Percentiles rank a stretch among this genome's conserved stretches.
Conservation (phyloP, 2,329 filamentous ascomycete genomes). For the Fusarium praegraminearum region DNA sequence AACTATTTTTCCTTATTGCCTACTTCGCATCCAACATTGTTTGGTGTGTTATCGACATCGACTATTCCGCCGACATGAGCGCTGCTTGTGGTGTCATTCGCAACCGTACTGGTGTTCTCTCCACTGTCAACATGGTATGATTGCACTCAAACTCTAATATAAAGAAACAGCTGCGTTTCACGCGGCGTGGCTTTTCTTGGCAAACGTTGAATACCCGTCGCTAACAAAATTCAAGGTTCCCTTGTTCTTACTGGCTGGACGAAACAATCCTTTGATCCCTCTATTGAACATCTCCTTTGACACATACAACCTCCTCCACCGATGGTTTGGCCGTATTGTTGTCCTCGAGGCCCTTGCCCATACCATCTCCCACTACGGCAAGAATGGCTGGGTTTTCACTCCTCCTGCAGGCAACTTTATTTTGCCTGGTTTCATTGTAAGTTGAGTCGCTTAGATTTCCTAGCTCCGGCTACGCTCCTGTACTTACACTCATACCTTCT, state of each 20-base stretch:
- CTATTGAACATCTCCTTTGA: conserved; percentile 82
- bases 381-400: conserved; percentile 61
- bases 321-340: conserved; percentile 83
- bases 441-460: conserved; percentile 44
- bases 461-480: background rate
- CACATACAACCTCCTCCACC: conserved; percentile 84
- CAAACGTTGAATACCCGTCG: background rate
- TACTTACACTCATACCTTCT: conserved; percentile 29
- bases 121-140: conserved; percentile 79
- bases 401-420: conserved; percentile 59
- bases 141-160: background rate
- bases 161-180: background rate
- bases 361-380: conserved; percentile 69
- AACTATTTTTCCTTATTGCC: conserved; percentile 65
- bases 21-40: conserved; percentile 70
- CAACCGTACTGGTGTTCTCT: conserved; percentile 76
- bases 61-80: conserved; percentile 63
- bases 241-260: conserved; percentile 77
- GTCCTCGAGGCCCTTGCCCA: conserved; percentile 76
- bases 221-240: conserved; percentile 60
- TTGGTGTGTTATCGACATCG: conserved; percentile 76
- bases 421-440: conserved; percentile 73
- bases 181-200: background rate
- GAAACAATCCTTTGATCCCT: conserved; percentile 82
- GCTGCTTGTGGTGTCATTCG: conserved; percentile 65